phyloP scores from a whole-genome alignment of 2,329 filamentous ascomycete species.

The Fusarium sp. region DNA sequence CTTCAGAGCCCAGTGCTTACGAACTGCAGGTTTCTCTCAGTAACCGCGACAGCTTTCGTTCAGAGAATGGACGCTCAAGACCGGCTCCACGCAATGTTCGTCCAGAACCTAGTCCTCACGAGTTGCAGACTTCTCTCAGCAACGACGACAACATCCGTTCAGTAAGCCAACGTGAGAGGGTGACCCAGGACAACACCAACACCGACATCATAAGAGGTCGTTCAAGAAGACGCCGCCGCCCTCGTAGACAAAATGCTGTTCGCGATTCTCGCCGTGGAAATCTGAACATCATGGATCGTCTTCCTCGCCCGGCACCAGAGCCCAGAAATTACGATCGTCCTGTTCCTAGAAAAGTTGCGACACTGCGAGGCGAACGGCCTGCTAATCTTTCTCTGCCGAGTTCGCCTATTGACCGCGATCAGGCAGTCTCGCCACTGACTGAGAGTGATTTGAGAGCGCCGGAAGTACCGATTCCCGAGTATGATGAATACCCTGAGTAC shows the following conservation, averaged over 20 bases:
- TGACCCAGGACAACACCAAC: background rate
- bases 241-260: background rate
- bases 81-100: background rate
- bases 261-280: background rate
- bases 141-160: background rate
- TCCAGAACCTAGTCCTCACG: background rate
- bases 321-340: background rate
- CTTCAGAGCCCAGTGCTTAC: background rate
- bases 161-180: background rate
- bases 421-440: slow-evolving; percentile 20
- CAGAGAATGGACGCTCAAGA: background rate
- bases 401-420: background rate
- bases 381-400: background rate
- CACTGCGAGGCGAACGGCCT: background rate
- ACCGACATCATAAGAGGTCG: background rate
- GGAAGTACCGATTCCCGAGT: background rate
- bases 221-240: background rate
- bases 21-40: background rate
- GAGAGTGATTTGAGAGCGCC: slow-evolving; percentile 9
- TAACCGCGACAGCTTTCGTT: background rate
- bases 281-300: background rate
- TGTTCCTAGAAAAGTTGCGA: background rate
- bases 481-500: slow-evolving; percentile 8
- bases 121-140: background rate
- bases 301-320: background rate